Percentiles rank a stretch among this genome's conserved stretches.
Evolutionary conservation across 805 yeast genomes (phyloP).

Genomic region (Cyberlindnera maritima): DNA sequence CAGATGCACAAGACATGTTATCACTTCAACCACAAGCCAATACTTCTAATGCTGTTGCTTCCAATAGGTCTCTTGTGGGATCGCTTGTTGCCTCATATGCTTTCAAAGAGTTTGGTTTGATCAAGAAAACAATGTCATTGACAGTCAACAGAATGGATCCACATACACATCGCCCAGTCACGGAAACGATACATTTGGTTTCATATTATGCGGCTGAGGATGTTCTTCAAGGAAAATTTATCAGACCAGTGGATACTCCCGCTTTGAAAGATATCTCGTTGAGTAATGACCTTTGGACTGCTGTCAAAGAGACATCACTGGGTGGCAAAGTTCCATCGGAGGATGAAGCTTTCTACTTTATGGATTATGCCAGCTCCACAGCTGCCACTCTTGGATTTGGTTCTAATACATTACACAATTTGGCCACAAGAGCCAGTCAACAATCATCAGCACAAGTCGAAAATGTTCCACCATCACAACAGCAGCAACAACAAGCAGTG

Average conservation of each 20-base stretch:
- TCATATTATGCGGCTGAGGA: conserved; percentile 79
- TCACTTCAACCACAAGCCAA: neutral
- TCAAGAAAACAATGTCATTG: conserved; percentile 75
- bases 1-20: neutral
- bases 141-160: conserved; percentile 18
- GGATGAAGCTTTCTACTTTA: conserved; percentile 47
- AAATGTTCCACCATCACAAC: too few relatives aligned
- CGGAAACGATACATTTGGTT: conserved; percentile 61
- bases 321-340: conserved; percentile 53
- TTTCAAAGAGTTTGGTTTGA: conserved; percentile 68
- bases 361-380: conserved; percentile 35
- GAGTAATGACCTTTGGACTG: conserved; percentile 47
- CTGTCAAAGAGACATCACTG: conserved; percentile 54
- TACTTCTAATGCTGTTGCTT: conserved; percentile 1
- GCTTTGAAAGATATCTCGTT: conserved; percentile 47
- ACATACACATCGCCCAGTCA: conserved; percentile 12
- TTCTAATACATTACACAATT: conserved; percentile 4
- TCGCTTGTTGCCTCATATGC: conserved; percentile 59
- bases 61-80: conserved; percentile 46
- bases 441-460: too few relatives aligned
- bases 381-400: conserved; percentile 21
- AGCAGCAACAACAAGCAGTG: neutral
- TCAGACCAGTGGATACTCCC: conserved; percentile 55
- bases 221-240: conserved; percentile 54
- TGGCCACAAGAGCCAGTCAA: neutral